Base-by-base conservation (phyloP, 2,329 filamentous ascomycete species). In the Ophiobolus disseminans region DNA sequence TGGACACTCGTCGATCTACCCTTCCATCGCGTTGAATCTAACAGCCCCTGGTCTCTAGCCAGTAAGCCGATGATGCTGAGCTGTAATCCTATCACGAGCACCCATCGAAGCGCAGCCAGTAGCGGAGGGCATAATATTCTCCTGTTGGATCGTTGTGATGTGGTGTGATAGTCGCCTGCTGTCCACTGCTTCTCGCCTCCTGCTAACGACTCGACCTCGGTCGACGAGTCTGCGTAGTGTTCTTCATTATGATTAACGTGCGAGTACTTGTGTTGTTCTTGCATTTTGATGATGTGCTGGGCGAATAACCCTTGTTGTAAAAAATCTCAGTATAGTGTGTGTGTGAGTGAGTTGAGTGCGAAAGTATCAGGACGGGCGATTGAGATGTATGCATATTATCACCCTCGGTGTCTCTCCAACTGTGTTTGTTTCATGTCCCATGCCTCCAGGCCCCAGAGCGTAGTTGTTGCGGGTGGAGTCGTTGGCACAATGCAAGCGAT, bases 121-220 rank as follows among this genome's bases (percentile, higher is more conserved):
- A 55, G 28, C 0, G 43, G 43, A 11, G 55, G 45, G 21, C 52
- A 60, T 2, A 55, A 25, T 36, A 52, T 52, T 7, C 52, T 59
- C 41, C 60, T 57, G 48, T 58, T 65, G 26, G 58, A 55, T 14
- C 45, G 49, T 16, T 52, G 46, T 40, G 58, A 43, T 23, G 48
- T 54, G 35, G 48, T 51, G 5, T 54, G 37, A 22, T 55, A 68
- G 11, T 62, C 58, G 19, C 58, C 51, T 23, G 50, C 10, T 17
- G 40, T 41, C 64, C 65, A 68, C 34, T 59, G 51, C 48, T 69
- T 70, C 42, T 67, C 63, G 31, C 47, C 53, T 16, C 63, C 67
- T 11, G 66, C 58, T 1, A 71, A 50, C 2, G 65, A 69, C 39
- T 69, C 68, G 2, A 71, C 68, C 40, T 71, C 68, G 2, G 68